Percentiles rank a stretch among this genome's conserved stretches.
Conservation (phyloP, 2,329 filamentous ascomycete genomes). For the Paecilomyces dactylethromorphus region DNA sequence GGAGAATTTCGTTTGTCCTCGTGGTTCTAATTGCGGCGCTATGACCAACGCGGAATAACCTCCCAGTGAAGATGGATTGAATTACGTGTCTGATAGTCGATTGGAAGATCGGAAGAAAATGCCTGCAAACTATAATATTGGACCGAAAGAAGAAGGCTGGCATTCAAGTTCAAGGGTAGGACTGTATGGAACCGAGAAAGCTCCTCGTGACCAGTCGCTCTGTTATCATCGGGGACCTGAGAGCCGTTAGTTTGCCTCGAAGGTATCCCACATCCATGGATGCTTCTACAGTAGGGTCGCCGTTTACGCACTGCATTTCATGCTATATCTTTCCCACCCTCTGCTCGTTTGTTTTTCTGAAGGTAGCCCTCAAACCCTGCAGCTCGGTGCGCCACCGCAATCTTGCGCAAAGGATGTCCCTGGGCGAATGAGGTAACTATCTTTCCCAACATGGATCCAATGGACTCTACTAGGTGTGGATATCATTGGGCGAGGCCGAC, state of each 20-base stretch:
- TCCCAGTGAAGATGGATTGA: background rate
- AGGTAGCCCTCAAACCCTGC: background rate
- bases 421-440: background rate
- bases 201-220: background rate
- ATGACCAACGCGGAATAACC: background rate
- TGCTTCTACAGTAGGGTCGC: background rate
- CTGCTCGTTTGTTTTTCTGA: background rate
- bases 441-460: background rate
- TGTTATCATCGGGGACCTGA: background rate
- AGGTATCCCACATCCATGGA: background rate
- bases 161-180: background rate
- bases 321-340: background rate
- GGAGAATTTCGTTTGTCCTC: background rate
- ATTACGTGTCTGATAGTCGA: background rate
- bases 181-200: background rate
- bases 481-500: background rate
- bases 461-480: background rate
- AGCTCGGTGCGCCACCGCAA: background rate
- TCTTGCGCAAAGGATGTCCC: background rate
- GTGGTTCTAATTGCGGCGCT: background rate
- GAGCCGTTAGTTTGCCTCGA: background rate
- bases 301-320: background rate
- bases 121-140: background rate
- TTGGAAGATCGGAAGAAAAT: background rate
- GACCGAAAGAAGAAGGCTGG: background rate